Evolutionary conservation across 2,329 filamentous ascomycete genomes (phyloP), one percentile per base, ranked within the genome.

Genomic region (Colletotrichum brevisporum): DNA sequence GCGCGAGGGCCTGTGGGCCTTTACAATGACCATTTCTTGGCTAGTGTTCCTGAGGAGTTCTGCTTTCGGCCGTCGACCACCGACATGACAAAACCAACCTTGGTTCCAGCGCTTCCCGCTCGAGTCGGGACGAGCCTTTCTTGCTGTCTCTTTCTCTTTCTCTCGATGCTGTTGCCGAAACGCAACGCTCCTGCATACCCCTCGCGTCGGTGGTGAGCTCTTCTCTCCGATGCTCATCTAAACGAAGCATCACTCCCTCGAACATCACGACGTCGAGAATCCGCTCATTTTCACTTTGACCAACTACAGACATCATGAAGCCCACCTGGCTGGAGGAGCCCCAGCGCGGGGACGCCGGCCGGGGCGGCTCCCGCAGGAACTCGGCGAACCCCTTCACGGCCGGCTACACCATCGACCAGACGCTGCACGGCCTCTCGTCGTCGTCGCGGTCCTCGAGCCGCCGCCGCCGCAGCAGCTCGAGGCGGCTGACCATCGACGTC

Each of bases 321-420:
- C 67, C 62, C 16, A 61, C 62, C 18, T 69, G 67, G 67, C 43
- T 69, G 16, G 51, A 41, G 10, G 63, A 66, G 50, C 55, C 67
- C 36, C 51, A 69, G 56, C 26, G 45, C 39, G 67, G 67, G 51
- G 56, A 39, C 31, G 4, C 31, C 9, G 31, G 8, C 31, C 10
- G 8, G 21, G 21, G 21, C 24, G n/a, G 39, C 13, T 48, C 41
- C 13, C 67, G 62, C 55, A 50, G 51, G 36, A 53, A 53, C 67
- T 67, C 55, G 45, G 56, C 62, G 26, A 67, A 24, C 43, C 62
- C 62, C 51, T 69, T 69, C 45, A 67, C 67, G 6, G 67, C 67
- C 6, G 62, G 61, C 55, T 69, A 69, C 56, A 69, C 67, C 24
- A 69, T 69, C 63, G 47, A 61, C 21, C 67, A 69, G 56, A 69